Conservation (phyloP, 345 rosid genomes). For the Heritiera fomes region DNA sequence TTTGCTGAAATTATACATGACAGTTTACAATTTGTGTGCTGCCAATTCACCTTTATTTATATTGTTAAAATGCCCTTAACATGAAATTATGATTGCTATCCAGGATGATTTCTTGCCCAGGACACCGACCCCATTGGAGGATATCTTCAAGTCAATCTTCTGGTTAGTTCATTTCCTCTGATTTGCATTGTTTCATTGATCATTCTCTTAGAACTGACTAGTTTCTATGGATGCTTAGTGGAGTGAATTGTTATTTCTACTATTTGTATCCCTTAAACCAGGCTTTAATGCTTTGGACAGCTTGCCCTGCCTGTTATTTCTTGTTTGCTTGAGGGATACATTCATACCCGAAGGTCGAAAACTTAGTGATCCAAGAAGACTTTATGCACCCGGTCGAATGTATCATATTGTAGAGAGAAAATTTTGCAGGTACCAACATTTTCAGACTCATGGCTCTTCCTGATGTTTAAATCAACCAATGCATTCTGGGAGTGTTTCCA, state of each 20-base stretch:
- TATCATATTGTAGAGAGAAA: constrained; percentile 91
- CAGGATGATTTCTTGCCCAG: constrained; percentile 99
- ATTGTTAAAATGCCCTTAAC: not conserved
- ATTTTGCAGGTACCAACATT: constrained; percentile 72
- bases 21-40: not conserved
- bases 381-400: constrained; percentile 93
- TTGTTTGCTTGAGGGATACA: constrained; percentile 93
- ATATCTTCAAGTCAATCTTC: constrained; percentile 81
- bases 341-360: constrained; percentile 89
- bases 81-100: not conserved
- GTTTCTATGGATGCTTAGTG: constrained; percentile 12
- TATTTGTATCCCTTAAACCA: constrained; percentile 43
- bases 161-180: constrained; percentile 49
- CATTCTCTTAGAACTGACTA: not conserved
- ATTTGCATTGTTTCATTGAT: constrained; percentile 6
- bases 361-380: constrained; percentile 81
- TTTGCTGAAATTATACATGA: not conserved
- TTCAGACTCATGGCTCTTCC: not conserved
- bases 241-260: constrained; percentile 32
- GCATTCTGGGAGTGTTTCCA: not conserved
- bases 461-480: not conserved
- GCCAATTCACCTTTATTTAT: not conserved
- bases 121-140: constrained; percentile 91
- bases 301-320: constrained; percentile 90
- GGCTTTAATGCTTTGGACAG: constrained; percentile 68